A percentile compares a stretch with the other conserved stretches of the same genome.
Evolutionary conservation across 495 filamentous ascomycete genomes (phyloP).

Genomic region (Aeminium ludgeri): DNA sequence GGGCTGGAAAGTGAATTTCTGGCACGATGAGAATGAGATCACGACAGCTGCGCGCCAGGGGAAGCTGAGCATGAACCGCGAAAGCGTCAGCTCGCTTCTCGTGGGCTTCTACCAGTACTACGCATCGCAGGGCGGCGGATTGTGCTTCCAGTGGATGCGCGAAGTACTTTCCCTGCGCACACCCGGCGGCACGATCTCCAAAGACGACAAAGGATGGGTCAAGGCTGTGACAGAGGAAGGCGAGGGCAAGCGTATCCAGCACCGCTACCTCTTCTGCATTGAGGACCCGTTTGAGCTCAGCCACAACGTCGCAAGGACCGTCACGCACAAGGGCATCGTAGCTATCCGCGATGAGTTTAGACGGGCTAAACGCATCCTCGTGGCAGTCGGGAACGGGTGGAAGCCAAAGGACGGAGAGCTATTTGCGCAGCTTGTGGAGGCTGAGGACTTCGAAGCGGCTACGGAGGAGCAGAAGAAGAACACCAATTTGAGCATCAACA

Average conservation of each 20-base stretch:
- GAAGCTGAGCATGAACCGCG: constrained; percentile 39
- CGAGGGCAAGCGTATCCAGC: constrained; percentile 42
- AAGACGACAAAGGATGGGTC: constrained; percentile 61
- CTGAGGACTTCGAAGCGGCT: background rate
- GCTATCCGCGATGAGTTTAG: constrained; percentile 66
- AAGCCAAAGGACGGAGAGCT: constrained; percentile 17
- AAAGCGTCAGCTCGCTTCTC: constrained; percentile 47
- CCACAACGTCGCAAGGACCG: constrained; percentile 71
- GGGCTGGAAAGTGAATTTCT: constrained; percentile 47
- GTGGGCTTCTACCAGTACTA: constrained; percentile 73
- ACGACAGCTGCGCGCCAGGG: constrained; percentile 31
- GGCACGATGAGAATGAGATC: constrained; percentile 49
- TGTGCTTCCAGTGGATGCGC: constrained; percentile 47
- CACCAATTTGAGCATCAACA: no score
- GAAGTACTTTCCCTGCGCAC: constrained; percentile 59
- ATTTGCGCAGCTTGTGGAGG: constrained; percentile 21
- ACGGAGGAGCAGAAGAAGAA: background rate
- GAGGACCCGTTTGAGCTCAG: constrained; percentile 75
- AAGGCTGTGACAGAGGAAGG: constrained; percentile 41
- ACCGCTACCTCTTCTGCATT: constrained; percentile 71
- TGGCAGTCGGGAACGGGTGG: constrained; percentile 16
- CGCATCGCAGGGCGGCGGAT: constrained; percentile 34
- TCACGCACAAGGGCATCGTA: constrained; percentile 56
- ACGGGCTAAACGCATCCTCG: constrained; percentile 50
- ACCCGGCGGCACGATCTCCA: constrained; percentile 46